Conservation (phyloP, 371 early-diverging fungal species). For the Syncephalis fuscata region DNA sequence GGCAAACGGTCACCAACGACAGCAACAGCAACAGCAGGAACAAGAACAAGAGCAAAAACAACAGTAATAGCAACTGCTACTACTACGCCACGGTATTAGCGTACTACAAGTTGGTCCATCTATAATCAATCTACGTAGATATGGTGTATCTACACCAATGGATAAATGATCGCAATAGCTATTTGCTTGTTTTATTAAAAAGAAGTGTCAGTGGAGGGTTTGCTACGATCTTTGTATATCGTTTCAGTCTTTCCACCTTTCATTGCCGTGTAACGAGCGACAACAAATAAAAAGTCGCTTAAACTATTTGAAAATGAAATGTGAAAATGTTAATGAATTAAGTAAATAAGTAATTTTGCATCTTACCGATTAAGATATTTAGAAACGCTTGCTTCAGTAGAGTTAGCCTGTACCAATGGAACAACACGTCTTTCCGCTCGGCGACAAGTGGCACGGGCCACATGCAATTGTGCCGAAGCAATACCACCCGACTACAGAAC, state of each 20-base stretch:
- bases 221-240: constrained; percentile 26
- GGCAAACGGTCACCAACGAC: too few species aligned
- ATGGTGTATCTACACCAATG: too few species aligned
- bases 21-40: too few species aligned
- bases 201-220: too few species aligned
- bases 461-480: constrained; percentile 32
- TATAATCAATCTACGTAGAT: too few species aligned
- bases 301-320: constrained; percentile 38
- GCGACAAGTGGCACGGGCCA: constrained; percentile 62
- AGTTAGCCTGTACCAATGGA: constrained; percentile 41
- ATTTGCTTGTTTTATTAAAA: too few species aligned
- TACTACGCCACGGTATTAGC: too few species aligned
- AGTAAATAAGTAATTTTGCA: neutral
- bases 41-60: too few species aligned
- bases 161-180: too few species aligned
- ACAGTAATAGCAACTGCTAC: too few species aligned
- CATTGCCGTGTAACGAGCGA: constrained; percentile 65
- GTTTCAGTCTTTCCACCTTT: constrained; percentile 42
- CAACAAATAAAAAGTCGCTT: constrained; percentile 79
- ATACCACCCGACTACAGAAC: constrained; percentile 40
- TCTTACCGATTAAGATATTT: constrained; percentile 54
- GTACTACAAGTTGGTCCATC: too few species aligned
- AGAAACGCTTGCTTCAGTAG: constrained; percentile 39
- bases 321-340: neutral
- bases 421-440: constrained; percentile 73